Evolutionary conservation across 2,329 filamentous ascomycete genomes (phyloP).

Genomic region (Colletotrichum lini): DNA sequence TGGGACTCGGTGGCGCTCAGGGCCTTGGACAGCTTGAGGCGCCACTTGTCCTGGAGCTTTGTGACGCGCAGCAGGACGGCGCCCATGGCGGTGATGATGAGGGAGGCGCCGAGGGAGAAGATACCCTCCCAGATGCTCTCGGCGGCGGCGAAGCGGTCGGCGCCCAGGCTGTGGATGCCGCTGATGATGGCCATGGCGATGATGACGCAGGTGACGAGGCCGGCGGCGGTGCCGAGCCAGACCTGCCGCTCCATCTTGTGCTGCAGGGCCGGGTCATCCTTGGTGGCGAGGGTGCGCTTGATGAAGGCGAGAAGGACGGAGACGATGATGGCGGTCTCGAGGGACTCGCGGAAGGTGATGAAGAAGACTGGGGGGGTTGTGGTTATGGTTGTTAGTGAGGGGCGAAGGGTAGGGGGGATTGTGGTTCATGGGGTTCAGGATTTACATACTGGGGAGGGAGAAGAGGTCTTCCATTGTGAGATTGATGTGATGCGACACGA

Average conservation of each 20-base stretch:
- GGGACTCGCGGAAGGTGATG: slow-evolving; percentile 77
- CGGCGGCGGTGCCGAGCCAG: slow-evolving; percentile 64
- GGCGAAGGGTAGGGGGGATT: neutral
- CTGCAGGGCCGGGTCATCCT: slow-evolving; percentile 65
- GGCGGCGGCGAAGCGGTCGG: slow-evolving; percentile 68
- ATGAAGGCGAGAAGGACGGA: slow-evolving; percentile 77
- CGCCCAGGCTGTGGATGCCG: slow-evolving; percentile 66
- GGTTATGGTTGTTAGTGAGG: neutral
- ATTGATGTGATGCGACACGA: neutral
- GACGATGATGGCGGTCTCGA: slow-evolving; percentile 77
- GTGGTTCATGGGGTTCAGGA: neutral
- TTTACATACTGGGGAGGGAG: slow-evolving; percentile 41
- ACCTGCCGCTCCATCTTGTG: slow-evolving; percentile 71
- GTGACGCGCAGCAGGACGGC: slow-evolving; percentile 75
- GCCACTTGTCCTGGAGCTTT: slow-evolving; percentile 78
- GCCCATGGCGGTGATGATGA: slow-evolving; percentile 77
- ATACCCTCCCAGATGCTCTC: slow-evolving; percentile 78
- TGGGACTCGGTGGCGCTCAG: slow-evolving; percentile 50
- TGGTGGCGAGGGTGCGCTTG: slow-evolving; percentile 73
- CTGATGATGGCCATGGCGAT: slow-evolving; percentile 43
- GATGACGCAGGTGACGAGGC: slow-evolving; percentile 41
- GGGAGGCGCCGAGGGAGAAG: slow-evolving; percentile 70
- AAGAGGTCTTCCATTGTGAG: slow-evolving; percentile 42
- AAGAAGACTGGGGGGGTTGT: slow-evolving; percentile 69
- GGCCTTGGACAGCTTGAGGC: slow-evolving; percentile 72